phyloP scores from a whole-genome alignment of 768 basidiomycete species.

The Hygrophoropsis aurantiaca region DNA sequence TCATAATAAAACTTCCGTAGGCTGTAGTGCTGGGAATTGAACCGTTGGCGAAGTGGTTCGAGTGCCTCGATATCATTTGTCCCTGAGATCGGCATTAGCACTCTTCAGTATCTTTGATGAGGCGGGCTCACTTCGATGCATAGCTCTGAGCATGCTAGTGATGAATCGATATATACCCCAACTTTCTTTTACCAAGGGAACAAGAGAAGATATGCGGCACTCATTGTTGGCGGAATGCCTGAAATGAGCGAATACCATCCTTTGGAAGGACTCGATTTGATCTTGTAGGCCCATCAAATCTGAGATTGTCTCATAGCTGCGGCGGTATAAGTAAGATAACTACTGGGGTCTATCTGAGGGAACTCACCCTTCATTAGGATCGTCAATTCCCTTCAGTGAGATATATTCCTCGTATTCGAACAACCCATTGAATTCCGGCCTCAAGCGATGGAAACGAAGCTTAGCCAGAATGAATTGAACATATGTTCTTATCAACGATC shows the following conservation, averaged over 20 bases:
- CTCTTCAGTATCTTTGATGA: neutral
- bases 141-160: conserved; percentile 96
- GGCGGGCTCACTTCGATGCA: conserved; percentile 78
- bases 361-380: conserved; percentile 96
- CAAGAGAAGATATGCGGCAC: conserved; percentile 93
- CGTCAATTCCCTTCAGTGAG: conserved; percentile 94
- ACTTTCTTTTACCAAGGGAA: conserved; percentile 97
- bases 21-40: conserved; percentile 86
- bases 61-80: conserved; percentile 88
- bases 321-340: conserved; percentile 7
- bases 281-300: conserved; percentile 98
- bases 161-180: conserved; percentile 99
- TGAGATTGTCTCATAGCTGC: conserved; percentile 94
- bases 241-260: conserved; percentile 96
- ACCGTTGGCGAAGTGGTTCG: conserved; percentile 86
- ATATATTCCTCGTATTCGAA: conserved; percentile 99
- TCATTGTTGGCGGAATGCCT: conserved; percentile 90
- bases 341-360: conserved; percentile 4
- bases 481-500: conserved; percentile 89
- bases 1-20: conserved; percentile 99
- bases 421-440: conserved; percentile 97
- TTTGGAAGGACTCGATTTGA: conserved; percentile 98
- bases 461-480: conserved; percentile 95
- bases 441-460: conserved; percentile 90
- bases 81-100: conserved; percentile 46